These are phyloP conservation scores for Scalesia atractyloides DNA, from an alignment of 129 eudicot species.

Conservation along the genomic window DNA sequence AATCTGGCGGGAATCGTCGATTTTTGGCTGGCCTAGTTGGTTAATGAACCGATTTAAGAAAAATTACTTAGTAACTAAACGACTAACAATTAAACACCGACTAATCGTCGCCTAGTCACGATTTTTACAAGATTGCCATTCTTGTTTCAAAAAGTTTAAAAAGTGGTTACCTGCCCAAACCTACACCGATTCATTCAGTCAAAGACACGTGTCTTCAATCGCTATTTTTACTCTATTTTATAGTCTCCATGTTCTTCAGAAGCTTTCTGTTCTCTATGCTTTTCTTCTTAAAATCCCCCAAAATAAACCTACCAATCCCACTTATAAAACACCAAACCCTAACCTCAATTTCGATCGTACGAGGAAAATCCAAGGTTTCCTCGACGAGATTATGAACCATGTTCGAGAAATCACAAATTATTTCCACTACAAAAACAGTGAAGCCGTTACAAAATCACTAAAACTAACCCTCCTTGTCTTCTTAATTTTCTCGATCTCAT, in stretches of 20 bases:
- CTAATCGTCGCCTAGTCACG: too few species aligned
- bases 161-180: constrained; percentile 24
- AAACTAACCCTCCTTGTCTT: constrained; percentile 33
- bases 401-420: constrained; percentile 26
- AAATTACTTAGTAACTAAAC: too few species aligned
- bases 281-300: neutral
- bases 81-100: too few species aligned
- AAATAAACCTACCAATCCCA: neutral
- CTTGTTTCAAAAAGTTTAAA: neutral
- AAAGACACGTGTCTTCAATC: constrained; percentile 26
- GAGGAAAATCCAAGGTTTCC: constrained; percentile 1
- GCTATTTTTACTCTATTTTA: neutral
- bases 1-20: too few species aligned
- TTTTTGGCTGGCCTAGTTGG: too few species aligned
- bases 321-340: neutral
- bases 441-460: constrained; percentile 38
- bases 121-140: too few species aligned
- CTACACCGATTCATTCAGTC: constrained; percentile 9
- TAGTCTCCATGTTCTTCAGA: constrained; percentile 8
- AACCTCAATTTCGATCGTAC: constrained; percentile 23
- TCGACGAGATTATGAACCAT: constrained; percentile 36
- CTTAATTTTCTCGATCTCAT: constrained; percentile 32
- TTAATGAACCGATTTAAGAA: too few species aligned
- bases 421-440: constrained; percentile 29
- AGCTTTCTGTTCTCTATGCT: neutral